A percentile compares a stretch with the other conserved stretches of the same genome.
Evolutionary conservation across 1,139 yeast genomes (phyloP).

Genomic region (Sugiyamaella neomexicana): DNA sequence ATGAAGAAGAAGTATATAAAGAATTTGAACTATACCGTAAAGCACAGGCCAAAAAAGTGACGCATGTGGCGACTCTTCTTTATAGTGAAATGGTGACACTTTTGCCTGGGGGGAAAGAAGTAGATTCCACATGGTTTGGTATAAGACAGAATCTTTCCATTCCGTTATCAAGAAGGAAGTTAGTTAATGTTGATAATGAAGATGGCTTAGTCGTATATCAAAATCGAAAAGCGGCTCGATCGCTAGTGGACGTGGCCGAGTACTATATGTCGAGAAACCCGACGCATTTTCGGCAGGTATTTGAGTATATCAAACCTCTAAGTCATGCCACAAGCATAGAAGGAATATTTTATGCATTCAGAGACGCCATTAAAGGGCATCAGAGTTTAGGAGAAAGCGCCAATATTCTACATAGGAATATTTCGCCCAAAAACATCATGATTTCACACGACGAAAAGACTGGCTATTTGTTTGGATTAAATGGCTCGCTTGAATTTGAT

Average conservation of each 20-base stretch:
- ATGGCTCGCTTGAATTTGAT: constrained; percentile 17
- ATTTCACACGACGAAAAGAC: constrained; percentile 14
- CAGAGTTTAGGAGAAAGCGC: constrained; percentile 11
- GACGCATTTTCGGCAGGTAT: constrained; percentile 15
- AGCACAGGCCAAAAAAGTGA: background rate
- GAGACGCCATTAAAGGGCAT: constrained; percentile 18
- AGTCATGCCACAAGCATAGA: constrained; percentile 6
- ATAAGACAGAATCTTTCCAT: constrained; percentile 13
- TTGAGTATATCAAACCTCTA: constrained; percentile 16
- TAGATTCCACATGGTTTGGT: constrained; percentile 17
- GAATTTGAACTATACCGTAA: constrained; percentile 16
- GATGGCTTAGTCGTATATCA: constrained; percentile 12
- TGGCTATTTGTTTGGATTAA: constrained; percentile 15
- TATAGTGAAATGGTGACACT: constrained; percentile 5
- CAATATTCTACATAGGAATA: constrained; percentile 16
- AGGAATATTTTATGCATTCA: constrained; percentile 13
- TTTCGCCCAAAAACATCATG: constrained; percentile 16
- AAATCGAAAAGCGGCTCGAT: constrained; percentile 11
- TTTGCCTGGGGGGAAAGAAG: background rate
- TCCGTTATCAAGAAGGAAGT: constrained; percentile 10
- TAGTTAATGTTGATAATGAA: constrained; percentile 15
- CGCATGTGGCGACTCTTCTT: constrained; percentile 5
- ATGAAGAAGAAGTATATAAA: constrained; percentile 14
- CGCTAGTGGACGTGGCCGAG: constrained; percentile 6
- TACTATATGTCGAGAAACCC: constrained; percentile 14